Percentiles rank a stretch among this genome's conserved stretches.
These are phyloP conservation scores for Rhynchospora pubera DNA, from an alignment of 176 grass and related monocot genomes.

Conservation along the genomic window DNA sequence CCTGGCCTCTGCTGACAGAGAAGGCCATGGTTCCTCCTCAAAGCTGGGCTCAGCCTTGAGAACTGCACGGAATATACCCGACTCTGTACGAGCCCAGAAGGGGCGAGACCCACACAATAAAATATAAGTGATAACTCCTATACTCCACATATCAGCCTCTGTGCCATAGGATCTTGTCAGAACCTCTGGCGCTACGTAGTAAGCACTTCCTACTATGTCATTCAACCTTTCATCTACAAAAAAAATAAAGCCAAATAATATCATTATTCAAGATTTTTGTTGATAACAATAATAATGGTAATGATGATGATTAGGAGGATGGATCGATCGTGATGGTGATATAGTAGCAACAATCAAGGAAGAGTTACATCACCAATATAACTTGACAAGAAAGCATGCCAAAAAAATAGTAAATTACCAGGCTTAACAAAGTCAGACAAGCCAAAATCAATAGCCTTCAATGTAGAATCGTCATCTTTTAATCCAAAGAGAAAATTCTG, in stretches of 20 bases:
- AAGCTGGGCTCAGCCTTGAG: slow-evolving; percentile 81
- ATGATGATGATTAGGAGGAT: not conserved
- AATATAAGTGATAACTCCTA: slow-evolving; percentile 92
- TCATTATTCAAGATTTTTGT: not conserved
- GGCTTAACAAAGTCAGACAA: slow-evolving; percentile 54
- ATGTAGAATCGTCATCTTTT: slow-evolving; percentile 39
- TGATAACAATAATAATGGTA: not conserved
- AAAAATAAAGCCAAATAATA: not conserved
- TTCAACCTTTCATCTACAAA: slow-evolving; percentile 82
- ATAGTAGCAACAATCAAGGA: not conserved
- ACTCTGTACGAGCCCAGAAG: slow-evolving; percentile 86
- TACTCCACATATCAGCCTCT: slow-evolving; percentile 97
- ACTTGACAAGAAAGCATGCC: not conserved
- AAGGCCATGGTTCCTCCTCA: slow-evolving; percentile 83
- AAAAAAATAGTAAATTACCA: slow-evolving; percentile 22
- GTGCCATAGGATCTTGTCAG: slow-evolving; percentile 78
- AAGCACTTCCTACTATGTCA: slow-evolving; percentile 95
- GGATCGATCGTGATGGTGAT: not conserved
- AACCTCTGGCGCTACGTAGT: slow-evolving; percentile 94
- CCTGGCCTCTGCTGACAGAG: slow-evolving; percentile 52
- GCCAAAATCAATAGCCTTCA: slow-evolving; percentile 52
- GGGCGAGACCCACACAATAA: slow-evolving; percentile 85
- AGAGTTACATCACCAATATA: not conserved
- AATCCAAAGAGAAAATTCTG: slow-evolving; percentile 56
- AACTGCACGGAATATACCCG: slow-evolving; percentile 79